phyloP scores from a whole-genome alignment of 2,329 filamentous ascomycete genomes.

The Colletotrichum spinosum region DNA sequence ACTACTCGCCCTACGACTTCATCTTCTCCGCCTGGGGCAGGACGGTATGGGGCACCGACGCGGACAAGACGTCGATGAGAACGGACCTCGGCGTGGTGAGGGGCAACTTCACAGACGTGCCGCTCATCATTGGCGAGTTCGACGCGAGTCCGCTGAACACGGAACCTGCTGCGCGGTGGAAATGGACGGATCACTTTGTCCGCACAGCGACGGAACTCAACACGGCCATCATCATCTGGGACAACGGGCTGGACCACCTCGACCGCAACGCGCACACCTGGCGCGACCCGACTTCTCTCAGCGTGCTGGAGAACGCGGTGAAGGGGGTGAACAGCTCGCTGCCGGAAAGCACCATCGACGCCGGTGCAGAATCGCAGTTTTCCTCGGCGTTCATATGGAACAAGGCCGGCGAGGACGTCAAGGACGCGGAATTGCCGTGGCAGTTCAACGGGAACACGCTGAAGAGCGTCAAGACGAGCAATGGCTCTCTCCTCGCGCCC shows the following conservation, averaged over 20 bases:
- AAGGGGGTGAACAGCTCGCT: slow-evolving; percentile 59
- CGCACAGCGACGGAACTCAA: slow-evolving; percentile 61
- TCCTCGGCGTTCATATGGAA: slow-evolving; percentile 68
- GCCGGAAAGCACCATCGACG: slow-evolving; percentile 63
- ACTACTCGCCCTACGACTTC: slow-evolving; percentile 68
- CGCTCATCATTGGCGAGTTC: slow-evolving; percentile 69
- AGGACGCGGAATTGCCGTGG: slow-evolving; percentile 58
- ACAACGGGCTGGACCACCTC: slow-evolving; percentile 68
- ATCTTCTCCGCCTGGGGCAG: slow-evolving; percentile 66
- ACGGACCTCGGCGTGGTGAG: slow-evolving; percentile 63
- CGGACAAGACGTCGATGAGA: slow-evolving; percentile 61
- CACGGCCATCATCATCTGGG: slow-evolving; percentile 66
- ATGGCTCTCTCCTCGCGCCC: slow-evolving; percentile 45
- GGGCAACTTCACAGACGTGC: slow-evolving; percentile 65
- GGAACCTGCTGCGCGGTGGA: slow-evolving; percentile 68
- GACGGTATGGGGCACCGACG: slow-evolving; percentile 68
- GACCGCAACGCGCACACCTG: slow-evolving; percentile 61
- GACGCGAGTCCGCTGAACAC: slow-evolving; percentile 60
- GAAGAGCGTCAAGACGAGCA: slow-evolving; percentile 47
- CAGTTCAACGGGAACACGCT: slow-evolving; percentile 67
- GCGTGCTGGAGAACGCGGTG: slow-evolving; percentile 59
- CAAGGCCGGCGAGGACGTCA: slow-evolving; percentile 56
- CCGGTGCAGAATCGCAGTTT: slow-evolving; percentile 54
- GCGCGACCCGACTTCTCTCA: slow-evolving; percentile 61
- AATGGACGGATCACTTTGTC: slow-evolving; percentile 66